Conservation (phyloP, 257 asterid species). For the Forsythia suspensa region DNA sequence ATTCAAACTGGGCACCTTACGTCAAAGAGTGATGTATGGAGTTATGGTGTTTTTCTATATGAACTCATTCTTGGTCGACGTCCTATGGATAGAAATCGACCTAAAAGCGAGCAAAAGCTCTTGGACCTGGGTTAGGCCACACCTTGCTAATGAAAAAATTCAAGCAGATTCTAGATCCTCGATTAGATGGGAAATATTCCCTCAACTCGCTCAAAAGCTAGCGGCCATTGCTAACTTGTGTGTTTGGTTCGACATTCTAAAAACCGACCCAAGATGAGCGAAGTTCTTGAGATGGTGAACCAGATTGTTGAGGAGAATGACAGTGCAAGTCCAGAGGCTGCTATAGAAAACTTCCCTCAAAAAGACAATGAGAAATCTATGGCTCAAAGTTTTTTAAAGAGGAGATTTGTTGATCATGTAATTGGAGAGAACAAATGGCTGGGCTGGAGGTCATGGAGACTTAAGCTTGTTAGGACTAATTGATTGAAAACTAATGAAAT, state of each 20-base stretch:
- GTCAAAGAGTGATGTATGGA: conserved; percentile 88
- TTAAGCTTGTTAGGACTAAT: conserved; percentile 39
- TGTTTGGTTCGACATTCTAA: conserved; percentile 72
- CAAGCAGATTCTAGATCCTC: conserved; percentile 75
- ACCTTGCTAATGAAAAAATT: conserved; percentile 76
- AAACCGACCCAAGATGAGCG: conserved; percentile 76
- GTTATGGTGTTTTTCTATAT: conserved; percentile 87
- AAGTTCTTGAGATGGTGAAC: conserved; percentile 59
- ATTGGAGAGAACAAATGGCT: conserved; percentile 49
- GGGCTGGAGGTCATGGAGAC: conserved; percentile 51
- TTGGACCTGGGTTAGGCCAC: conserved; percentile 80
- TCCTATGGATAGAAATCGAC: conserved; percentile 75
- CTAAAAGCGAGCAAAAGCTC: conserved; percentile 80
- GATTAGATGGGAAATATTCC: conserved; percentile 60
- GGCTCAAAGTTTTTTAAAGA: conserved; percentile 35
- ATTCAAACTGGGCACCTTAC: conserved; percentile 90
- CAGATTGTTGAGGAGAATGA: conserved; percentile 41
- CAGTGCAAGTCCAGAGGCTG: conserved; percentile 29
- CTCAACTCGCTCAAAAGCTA: conserved; percentile 67
- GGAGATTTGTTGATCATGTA: conserved; percentile 50
- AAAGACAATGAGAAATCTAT: conserved; percentile 24
- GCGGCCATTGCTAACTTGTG: conserved; percentile 80
- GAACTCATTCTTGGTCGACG: conserved; percentile 93
- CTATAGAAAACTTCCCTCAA: conserved; percentile 28
- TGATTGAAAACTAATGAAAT: conserved; percentile 15